These are phyloP conservation scores for Penicillium taxi DNA, from an alignment of 495 filamentous ascomycete genomes.

Conservation along the genomic window DNA sequence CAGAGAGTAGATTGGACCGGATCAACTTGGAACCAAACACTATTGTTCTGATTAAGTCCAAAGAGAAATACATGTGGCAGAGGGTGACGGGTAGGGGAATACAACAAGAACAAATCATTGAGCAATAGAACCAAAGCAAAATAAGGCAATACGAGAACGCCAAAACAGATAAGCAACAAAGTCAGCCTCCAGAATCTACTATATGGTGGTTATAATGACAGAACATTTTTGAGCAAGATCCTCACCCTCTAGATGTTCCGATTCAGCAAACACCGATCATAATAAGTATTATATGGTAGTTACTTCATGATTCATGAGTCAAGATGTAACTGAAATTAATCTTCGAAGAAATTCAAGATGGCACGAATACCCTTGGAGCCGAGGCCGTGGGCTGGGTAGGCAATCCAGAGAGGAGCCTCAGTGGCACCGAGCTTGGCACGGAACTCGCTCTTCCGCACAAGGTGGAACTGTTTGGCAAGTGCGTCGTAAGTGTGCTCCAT, in stretches of 20 bases:
- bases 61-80: constrained; percentile 10
- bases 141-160: background rate
- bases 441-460: constrained; percentile 79
- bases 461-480: constrained; percentile 66
- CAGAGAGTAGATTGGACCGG: too few relatives aligned
- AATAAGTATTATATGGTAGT: too few relatives aligned
- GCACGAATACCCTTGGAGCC: constrained; percentile 69
- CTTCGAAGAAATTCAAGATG: constrained; percentile 76
- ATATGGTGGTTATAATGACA: too few relatives aligned
- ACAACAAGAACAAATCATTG: background rate
- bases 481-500: constrained; percentile 68
- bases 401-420: constrained; percentile 73
- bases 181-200: constrained; percentile 2
- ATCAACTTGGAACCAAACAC: too few relatives aligned
- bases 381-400: constrained; percentile 72
- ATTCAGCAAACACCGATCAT: too few relatives aligned
- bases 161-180: background rate
- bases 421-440: constrained; percentile 72
- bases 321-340: too few relatives aligned
- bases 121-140: constrained; percentile 6
- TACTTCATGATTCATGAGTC: too few relatives aligned
- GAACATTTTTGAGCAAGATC: too few relatives aligned
- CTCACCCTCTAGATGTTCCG: too few relatives aligned
- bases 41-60: background rate
- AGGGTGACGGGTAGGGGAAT: constrained; percentile 24